Percentiles rank a stretch among this genome's conserved stretches.
phyloP scores from a whole-genome alignment of 139 green algal species.

The Edaphochlamys debaryana region DNA sequence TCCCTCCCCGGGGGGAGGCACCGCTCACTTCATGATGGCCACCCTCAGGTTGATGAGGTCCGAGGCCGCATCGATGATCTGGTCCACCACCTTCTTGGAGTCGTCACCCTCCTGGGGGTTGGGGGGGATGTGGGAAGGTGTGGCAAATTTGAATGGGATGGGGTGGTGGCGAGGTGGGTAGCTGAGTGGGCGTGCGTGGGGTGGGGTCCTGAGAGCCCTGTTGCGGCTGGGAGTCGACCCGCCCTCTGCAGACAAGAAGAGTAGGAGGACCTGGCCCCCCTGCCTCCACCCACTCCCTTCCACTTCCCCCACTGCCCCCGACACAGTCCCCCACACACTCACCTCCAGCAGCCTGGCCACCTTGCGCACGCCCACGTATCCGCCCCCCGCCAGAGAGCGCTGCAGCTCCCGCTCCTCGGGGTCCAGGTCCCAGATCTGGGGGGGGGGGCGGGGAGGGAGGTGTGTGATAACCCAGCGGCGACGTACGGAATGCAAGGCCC shows the following conservation, averaged over 20 bases:
- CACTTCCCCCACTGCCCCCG: background rate
- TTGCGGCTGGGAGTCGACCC: too few species aligned
- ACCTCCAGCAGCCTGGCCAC: constrained; percentile 81
- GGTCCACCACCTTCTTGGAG: constrained; percentile 70
- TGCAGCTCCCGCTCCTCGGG: constrained; percentile 61
- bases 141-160: too few species aligned
- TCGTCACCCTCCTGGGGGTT: constrained; percentile 48
- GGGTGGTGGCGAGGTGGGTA: too few species aligned
- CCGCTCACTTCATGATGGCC: constrained; percentile 80
- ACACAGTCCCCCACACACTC: constrained; percentile 32
- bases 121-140: too few species aligned
- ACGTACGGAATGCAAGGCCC: too few species aligned
- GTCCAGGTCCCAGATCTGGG: constrained; percentile 50
- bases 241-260: too few species aligned
- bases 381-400: constrained; percentile 69
- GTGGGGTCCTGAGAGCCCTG: too few species aligned
- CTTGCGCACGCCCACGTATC: constrained; percentile 86
- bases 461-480: too few species aligned
- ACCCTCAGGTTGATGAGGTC: constrained; percentile 89
- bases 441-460: too few species aligned
- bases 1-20: background rate
- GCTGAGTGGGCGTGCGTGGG: too few species aligned
- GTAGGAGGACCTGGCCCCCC: too few species aligned
- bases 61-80: constrained; percentile 71
- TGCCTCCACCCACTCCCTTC: background rate